phyloP scores from a whole-genome alignment of 805 yeast species.

The Ogataea trehaloabstinens region DNA sequence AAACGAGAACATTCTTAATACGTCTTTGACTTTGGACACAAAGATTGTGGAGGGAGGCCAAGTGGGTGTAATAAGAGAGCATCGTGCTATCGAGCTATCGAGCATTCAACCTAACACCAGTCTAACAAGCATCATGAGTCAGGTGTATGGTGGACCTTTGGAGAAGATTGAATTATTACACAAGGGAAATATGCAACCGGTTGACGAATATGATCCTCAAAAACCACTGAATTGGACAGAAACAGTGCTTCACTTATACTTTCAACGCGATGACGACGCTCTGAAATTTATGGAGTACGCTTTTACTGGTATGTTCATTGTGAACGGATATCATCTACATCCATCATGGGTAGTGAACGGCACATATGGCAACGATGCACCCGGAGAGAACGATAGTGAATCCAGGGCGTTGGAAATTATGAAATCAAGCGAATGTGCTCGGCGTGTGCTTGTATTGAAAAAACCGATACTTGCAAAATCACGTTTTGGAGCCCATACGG shows the following conservation, averaged over 20 bases:
- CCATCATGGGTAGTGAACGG: conserved; percentile 44
- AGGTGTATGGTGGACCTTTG: conserved; percentile 68
- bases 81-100: conserved; percentile 22
- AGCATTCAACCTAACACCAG: conserved; percentile 37
- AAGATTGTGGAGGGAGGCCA: conserved; percentile 8
- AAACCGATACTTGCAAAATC: conserved; percentile 30
- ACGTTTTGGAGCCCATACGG: conserved; percentile 10
- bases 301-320: conserved; percentile 49
- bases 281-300: conserved; percentile 49
- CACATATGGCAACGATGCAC: conserved; percentile 6
- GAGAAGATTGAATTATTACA: conserved; percentile 42
- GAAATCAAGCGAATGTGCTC: conserved; percentile 40
- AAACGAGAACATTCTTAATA: conserved; percentile 22
- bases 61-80: conserved; percentile 9
- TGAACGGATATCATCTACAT: conserved; percentile 53
- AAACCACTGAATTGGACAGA: conserved; percentile 25
- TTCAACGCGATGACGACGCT: conserved; percentile 54
- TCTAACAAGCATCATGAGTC: conserved; percentile 48
- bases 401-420: conserved; percentile 29
- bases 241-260: conserved; percentile 44
- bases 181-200: conserved; percentile 16
- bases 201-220: conserved; percentile 9
- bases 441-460: conserved; percentile 56
- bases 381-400: conserved; percentile 8
- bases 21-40: conserved; percentile 4